Conservation (phyloP, 1,284 basidiomycete species). For the Rhodotorula sp. region DNA sequence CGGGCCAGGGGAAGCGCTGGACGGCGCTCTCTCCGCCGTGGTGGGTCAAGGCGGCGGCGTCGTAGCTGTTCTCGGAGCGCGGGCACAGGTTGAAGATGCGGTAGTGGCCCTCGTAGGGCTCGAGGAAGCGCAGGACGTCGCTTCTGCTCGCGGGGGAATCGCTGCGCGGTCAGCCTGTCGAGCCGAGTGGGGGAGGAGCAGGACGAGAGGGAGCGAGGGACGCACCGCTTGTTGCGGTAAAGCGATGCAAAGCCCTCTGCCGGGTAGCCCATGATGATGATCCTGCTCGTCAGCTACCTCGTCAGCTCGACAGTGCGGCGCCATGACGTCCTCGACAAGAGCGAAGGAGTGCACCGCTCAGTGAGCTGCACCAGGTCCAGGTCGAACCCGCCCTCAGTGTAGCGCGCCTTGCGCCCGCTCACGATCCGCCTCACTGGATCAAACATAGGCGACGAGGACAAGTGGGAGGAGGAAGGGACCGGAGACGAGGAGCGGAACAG, state of each 20-base stretch:
- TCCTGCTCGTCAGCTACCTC: slow-evolving; percentile 46
- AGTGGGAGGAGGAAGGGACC: no score
- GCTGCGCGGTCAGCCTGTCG: not conserved
- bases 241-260: slow-evolving; percentile 74
- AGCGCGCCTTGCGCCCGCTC: slow-evolving; percentile 68
- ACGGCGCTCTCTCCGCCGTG: slow-evolving; percentile 56
- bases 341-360: slow-evolving; percentile 13
- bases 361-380: slow-evolving; percentile 79
- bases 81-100: slow-evolving; percentile 78
- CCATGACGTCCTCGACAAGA: not conserved
- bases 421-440: slow-evolving; percentile 51
- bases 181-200: not conserved
- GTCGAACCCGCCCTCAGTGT: slow-evolving; percentile 66
- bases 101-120: slow-evolving; percentile 71
- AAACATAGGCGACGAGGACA: not conserved
- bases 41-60: slow-evolving; percentile 52
- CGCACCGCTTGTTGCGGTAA: slow-evolving; percentile 70
- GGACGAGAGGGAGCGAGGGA: not conserved
- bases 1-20: slow-evolving; percentile 30
- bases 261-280: slow-evolving; percentile 84
- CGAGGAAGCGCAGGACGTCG: slow-evolving; percentile 75
- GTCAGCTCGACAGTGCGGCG: not conserved
- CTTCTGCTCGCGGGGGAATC: slow-evolving; percentile 48
- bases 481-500: not conserved
- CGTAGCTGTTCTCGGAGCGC: slow-evolving; percentile 55